Evolutionary conservation across 2,329 filamentous ascomycete species (phyloP).

Genomic region (Paraconiothyrium sp.): DNA sequence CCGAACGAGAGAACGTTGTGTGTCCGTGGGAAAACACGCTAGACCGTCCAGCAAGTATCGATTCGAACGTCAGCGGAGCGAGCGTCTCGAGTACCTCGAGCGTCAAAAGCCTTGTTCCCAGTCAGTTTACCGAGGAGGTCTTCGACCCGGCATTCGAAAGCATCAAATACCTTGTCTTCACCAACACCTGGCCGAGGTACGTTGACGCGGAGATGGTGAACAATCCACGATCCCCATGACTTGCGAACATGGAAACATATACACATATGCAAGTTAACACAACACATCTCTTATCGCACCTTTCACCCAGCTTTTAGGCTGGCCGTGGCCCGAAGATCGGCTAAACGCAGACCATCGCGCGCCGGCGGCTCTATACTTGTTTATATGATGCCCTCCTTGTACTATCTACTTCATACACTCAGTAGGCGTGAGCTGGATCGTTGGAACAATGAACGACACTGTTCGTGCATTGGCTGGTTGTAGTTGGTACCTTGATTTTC

Average conservation of each 20-base stretch:
- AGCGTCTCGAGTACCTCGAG: conserved; percentile 36
- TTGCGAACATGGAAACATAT: neutral
- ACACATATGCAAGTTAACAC: conserved; percentile 15
- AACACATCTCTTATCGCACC: conserved; percentile 10
- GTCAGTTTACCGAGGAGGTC: conserved; percentile 45
- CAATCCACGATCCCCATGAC: conserved; percentile 29
- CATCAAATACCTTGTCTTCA: conserved; percentile 51
- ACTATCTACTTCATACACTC: conserved; percentile 20
- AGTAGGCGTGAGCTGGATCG: conserved; percentile 17
- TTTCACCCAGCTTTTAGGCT: conserved; percentile 18
- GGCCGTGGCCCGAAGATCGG: conserved; percentile 17
- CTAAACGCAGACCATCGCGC: conserved; percentile 17
- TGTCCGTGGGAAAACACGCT: conserved; percentile 50
- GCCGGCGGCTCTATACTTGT: conserved; percentile 8
- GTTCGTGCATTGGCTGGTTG: conserved; percentile 3
- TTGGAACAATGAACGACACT: conserved; percentile 3
- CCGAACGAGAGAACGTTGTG: conserved; percentile 45
- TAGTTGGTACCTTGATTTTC: neutral
- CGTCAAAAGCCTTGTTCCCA: conserved; percentile 42
- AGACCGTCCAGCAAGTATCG: conserved; percentile 43
- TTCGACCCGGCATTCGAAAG: conserved; percentile 50
- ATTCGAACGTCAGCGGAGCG: conserved; percentile 35
- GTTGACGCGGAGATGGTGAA: conserved; percentile 43
- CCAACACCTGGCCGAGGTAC: conserved; percentile 50
- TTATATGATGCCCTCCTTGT: conserved; percentile 18